Percentiles rank a stretch among this genome's conserved stretches.
These are phyloP conservation scores for Dendrobium nobile DNA, from an alignment of 106 monocot genomes.

Conservation along the genomic window DNA sequence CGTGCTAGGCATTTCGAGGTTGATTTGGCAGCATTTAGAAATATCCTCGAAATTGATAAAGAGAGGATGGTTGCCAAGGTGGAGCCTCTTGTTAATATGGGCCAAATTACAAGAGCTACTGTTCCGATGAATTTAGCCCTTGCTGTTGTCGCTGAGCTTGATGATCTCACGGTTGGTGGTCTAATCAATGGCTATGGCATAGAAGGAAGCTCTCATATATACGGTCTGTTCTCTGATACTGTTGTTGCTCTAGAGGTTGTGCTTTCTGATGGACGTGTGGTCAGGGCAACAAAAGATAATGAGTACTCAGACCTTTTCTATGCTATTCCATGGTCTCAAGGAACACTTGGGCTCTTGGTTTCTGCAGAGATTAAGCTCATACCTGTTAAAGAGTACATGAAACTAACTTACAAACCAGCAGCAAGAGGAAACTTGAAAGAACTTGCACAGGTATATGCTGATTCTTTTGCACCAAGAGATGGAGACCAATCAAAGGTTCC, in stretches of 20 bases:
- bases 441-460: conserved; percentile 29
- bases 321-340: conserved; percentile 32
- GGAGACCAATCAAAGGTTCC: conserved; percentile 24
- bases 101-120: conserved; percentile 24
- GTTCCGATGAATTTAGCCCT: conserved; percentile 36
- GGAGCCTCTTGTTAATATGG: conserved; percentile 41
- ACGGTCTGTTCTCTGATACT: conserved; percentile 33
- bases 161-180: conserved; percentile 32
- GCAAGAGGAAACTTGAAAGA: conserved; percentile 18
- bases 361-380: conserved; percentile 38
- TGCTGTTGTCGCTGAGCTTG: conserved; percentile 28
- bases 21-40: conserved; percentile 21
- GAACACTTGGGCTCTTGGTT: conserved; percentile 26
- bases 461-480: conserved; percentile 36
- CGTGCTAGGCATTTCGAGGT: conserved; percentile 34
- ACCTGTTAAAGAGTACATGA: conserved; percentile 38
- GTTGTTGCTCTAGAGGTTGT: conserved; percentile 32
- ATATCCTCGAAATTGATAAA: conserved; percentile 30
- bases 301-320: conserved; percentile 33
- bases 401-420: conserved; percentile 28
- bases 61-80: conserved; percentile 31
- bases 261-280: conserved; percentile 28
- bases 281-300: conserved; percentile 30
- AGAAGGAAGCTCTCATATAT: conserved; percentile 36
- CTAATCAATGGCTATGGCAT: conserved; percentile 37